Evolutionary conservation across 2,329 filamentous ascomycete species (phyloP).

Genomic region (Curvularia verruculosa): DNA sequence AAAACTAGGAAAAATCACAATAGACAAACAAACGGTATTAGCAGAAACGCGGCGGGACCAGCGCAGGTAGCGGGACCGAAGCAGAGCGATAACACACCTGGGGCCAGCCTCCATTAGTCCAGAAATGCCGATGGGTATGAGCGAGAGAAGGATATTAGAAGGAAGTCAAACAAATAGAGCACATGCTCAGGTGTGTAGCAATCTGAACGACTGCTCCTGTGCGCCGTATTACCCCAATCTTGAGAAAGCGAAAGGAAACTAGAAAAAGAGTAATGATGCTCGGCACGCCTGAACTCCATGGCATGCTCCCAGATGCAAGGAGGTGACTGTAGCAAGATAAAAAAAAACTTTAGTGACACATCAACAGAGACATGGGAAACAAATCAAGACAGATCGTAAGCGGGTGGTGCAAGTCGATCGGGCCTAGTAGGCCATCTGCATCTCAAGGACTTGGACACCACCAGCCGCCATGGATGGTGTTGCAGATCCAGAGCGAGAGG

Average conservation of each 20-base stretch:
- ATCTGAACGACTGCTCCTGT: conserved; percentile 44
- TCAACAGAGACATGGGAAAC: conserved; percentile 27
- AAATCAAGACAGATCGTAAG: conserved; percentile 27
- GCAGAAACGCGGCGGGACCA: conserved; percentile 26
- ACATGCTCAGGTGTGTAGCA: conserved; percentile 43
- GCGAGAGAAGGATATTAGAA: conserved; percentile 47
- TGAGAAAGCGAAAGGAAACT: conserved; percentile 22
- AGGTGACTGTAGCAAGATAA: conserved; percentile 31
- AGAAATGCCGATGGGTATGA: conserved; percentile 47
- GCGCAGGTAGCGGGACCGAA: conserved; percentile 32
- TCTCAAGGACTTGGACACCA: conserved; percentile 50
- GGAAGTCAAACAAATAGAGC: conserved; percentile 40
- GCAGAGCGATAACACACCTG: conserved; percentile 38
- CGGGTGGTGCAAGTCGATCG: conserved; percentile 3
- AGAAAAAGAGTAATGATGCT: conserved; percentile 7
- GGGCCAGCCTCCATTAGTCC: conserved; percentile 49
- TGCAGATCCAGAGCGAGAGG: conserved; percentile 53
- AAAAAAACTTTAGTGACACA: conserved; percentile 34
- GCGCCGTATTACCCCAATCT: conserved; percentile 43
- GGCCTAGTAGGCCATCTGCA: conserved; percentile 52
- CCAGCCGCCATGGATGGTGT: conserved; percentile 51
- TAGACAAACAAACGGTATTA: conserved; percentile 37
- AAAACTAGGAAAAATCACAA: conserved; percentile 22
- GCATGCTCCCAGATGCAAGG: conserved; percentile 45
- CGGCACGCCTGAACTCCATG: conserved; percentile 13